Evolutionary conservation across 2,329 filamentous ascomycete genomes (phyloP), one percentile per base, ranked within the genome.

Genomic region (Clathrospora elynae): DNA sequence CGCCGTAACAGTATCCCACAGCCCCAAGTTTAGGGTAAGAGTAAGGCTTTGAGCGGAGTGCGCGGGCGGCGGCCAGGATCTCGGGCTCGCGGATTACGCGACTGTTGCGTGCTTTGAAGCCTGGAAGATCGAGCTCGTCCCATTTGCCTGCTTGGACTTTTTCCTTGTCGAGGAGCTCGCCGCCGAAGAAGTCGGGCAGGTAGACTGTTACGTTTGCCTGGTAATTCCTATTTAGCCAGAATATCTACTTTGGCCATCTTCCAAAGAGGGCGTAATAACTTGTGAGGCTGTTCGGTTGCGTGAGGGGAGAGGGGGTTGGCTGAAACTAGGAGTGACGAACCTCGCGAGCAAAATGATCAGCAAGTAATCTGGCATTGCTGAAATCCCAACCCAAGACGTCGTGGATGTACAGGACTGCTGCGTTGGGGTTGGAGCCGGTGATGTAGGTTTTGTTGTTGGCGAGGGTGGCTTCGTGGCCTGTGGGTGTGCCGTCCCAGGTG

Each of bases 1-100:
- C 73, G 11, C 73, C 73, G 63, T 67, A 76, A 58, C 73, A 75
- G 54, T 75, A 75, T 1, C 74, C 74, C 20, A 75, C 61, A 2
- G 65, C 67, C 11, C 73, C 73, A 10, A 75, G 59, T 29, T 69
- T 72, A 32, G 17, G 10, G 29, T 49, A 48, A 1, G 40, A 39
- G 2, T 45, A 45, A 7, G 23, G n/a, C n/a, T n/a, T n/a, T n/a
- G n/a, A 13, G 1, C 56, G 57, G 2, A 73, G 45, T 0, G 53
- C 51, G 16, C 41, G 51, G 0, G 67, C 69, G 34, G 51, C 66
- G 5, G 49, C 53, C 16, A 70, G 49, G 4, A 72, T 64, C 40
- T 69, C 59, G 0, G 57, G 55, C 48, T 73, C 67, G 6, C 73
- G 65, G 1, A 62, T 45, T 1, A 60, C 54, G 1, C 68, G 65